Base-by-base conservation (phyloP, 1,139 yeast genomes). In the Yamadazyma trypodendri region DNA sequence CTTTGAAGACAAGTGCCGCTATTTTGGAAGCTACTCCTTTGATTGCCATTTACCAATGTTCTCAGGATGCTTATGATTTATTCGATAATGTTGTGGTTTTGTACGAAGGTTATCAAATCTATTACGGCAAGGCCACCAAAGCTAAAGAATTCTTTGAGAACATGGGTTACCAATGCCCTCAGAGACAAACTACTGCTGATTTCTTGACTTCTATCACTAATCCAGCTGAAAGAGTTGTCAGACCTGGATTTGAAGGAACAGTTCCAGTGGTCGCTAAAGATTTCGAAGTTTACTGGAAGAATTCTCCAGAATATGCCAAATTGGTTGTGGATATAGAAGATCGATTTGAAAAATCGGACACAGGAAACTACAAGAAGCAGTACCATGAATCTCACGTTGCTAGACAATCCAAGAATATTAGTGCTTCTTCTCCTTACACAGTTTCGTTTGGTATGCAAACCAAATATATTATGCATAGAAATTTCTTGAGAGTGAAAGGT, bases 171-270 rank as follows among this genome's bases (percentile, higher is more conserved):
- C 59, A 70, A 11, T 84, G 88, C 54, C 84, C 87, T 27, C 69
- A 73, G 28, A 79, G 95, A 59, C 89, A 84, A 64, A 83, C 95
- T 8, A 82, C 92, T 42, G 87, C 90, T 12, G 96, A 87, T 58
- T 87, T 77, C 59, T 66, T 87, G 52, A 86, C 95, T 2, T 79
- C 94, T 1, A 66, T 86, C 36, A 84, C 95, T 2, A 81, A 81
- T 50, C 90, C 95, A 6, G 62, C 69, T 4, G 94, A 84, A 58
- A 75, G 94, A 60, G 60, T 66, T 11, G 60, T 75, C 6, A 60
- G 60, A 41, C 58, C 64, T 13, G 94, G 90, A 2, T 72, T 52
- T 42, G 68, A 65, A 44, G 42, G 42, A 21, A 54, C 45, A 34
- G 66, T 61, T 21, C 95, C 95, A 24, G 65, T 74, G 43, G 79